Evolutionary conservation across 192 early-diverging fungal genomes (phyloP).

Genomic region (Coemansia sp.): DNA sequence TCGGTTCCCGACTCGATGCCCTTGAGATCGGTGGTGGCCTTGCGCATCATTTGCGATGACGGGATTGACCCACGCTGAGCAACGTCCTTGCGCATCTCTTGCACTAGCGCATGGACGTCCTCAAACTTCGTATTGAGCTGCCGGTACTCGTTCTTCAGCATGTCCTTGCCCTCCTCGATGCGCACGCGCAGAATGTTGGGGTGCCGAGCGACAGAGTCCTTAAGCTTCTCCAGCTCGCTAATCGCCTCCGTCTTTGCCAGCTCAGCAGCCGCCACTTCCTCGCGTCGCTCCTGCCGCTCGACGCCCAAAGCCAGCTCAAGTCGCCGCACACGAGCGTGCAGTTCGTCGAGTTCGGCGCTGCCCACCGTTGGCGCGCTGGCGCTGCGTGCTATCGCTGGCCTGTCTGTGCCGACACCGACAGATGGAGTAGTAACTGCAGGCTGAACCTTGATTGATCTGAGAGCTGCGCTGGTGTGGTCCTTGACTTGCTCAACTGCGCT

Average conservation of each 20-base stretch:
- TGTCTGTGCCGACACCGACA: background rate
- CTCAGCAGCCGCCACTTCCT: background rate
- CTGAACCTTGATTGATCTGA: background rate
- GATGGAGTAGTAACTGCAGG: background rate
- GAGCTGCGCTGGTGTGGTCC: background rate
- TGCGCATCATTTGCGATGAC: slow-evolving; percentile 57
- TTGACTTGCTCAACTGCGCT: slow-evolving; percentile 10
- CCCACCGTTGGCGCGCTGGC: slow-evolving; percentile 22
- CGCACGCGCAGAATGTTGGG: slow-evolving; percentile 49
- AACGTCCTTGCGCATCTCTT: slow-evolving; percentile 76
- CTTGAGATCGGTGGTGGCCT: slow-evolving; percentile 58
- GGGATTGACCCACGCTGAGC: slow-evolving; percentile 69
- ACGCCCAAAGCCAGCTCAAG: slow-evolving; percentile 29
- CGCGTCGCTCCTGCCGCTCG: slow-evolving; percentile 31
- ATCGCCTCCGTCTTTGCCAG: slow-evolving; percentile 11
- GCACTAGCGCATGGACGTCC: slow-evolving; percentile 68
- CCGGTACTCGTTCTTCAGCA: slow-evolving; percentile 55
- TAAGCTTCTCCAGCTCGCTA: slow-evolving; percentile 39
- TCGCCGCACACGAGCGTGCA: slow-evolving; percentile 11
- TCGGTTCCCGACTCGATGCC: slow-evolving; percentile 57
- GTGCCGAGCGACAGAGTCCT: slow-evolving; percentile 43
- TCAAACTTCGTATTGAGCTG: slow-evolving; percentile 61
- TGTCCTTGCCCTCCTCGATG: slow-evolving; percentile 61
- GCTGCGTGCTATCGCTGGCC: slow-evolving; percentile 24
- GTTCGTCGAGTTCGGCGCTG: slow-evolving; percentile 2